Base-by-base conservation (phyloP, 495 filamentous ascomycete species). In the Podospora sp. region DNA sequence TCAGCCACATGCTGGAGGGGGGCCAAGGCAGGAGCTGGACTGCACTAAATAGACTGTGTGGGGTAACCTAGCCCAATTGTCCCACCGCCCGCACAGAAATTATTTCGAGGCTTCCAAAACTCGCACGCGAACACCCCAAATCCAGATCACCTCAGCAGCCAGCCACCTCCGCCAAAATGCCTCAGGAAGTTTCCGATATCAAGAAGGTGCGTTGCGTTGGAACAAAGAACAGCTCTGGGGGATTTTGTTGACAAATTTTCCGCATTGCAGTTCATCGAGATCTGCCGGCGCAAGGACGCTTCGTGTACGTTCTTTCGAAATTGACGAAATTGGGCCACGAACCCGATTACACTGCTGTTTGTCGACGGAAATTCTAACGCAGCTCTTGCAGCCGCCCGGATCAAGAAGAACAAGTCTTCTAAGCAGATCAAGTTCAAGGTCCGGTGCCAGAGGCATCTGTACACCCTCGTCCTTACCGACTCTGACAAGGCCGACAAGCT, bases 341-440 rank as follows among this genome's bases (percentile, higher is more conserved):
- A 6, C 26, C 16, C 26, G n/a, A 24, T 24, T 24, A 4, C 25
- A 8, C 21, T 52, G 24, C 8, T 40, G 16, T 12, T 24, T 11
- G 6, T 21, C 29, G 26, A 50, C 22, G 58, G 68, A 64, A 60
- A 69, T 68, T 76, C 76, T 86, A 76, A 86, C 80, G 66, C 65
- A 60, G 57, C 33, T 58, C 71, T 62, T 51, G 72, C 77, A 97
- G 96, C 93, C 81, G 92, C 92, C 79, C 90, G 92, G 83, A 94
- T 97, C 88, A 97, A 98, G 91, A 92, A 94, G 87, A 94, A 90
- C 87, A 90, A 87, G 79, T 88, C 89, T 78, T 82, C 86, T 70
- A 85, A 89, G 80, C 90, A 94, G 85, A 93, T 92, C 88, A 99
- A 99, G 89, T 98, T 99, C 92, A 99, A 99, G 91, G 96, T 99